A percentile compares a stretch with the other conserved stretches of the same genome.
Conservation (phyloP, 2,329 filamentous ascomycete genomes). For the Penicillium corylophilum region DNA sequence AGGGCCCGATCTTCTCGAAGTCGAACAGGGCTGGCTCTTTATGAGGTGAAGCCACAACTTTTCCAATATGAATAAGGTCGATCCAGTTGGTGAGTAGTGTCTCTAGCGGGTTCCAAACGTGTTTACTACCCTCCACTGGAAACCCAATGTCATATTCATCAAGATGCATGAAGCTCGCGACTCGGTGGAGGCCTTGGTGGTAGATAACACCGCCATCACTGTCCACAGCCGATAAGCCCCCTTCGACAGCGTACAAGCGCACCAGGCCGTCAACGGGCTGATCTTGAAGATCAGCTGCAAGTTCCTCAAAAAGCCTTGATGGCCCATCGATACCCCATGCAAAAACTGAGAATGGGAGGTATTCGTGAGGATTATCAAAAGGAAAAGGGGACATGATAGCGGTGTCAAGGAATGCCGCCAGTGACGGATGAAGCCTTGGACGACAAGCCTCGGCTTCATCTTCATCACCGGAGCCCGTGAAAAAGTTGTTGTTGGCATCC, state of each 20-base stretch:
- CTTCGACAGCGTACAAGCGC: slow-evolving; percentile 19
- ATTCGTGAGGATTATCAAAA: slow-evolving; percentile 9
- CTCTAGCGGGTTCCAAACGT: slow-evolving; percentile 27
- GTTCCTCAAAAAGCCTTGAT: slow-evolving; percentile 21
- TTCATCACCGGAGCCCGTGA: slow-evolving; percentile 17
- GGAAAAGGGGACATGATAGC: slow-evolving; percentile 9
- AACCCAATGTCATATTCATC: slow-evolving; percentile 7
- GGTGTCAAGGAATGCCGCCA: slow-evolving; percentile 24
- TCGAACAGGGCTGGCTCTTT: slow-evolving; percentile 20
- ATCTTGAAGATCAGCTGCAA: slow-evolving; percentile 17
- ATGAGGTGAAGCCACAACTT: slow-evolving; percentile 17
- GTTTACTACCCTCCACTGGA: slow-evolving; percentile 15
- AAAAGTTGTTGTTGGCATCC: slow-evolving; percentile 19
- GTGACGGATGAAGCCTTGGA: slow-evolving; percentile 25
- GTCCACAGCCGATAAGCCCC: slow-evolving; percentile 15
- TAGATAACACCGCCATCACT: slow-evolving; percentile 31
- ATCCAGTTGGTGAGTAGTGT: slow-evolving; percentile 26
- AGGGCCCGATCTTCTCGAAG: slow-evolving; percentile 24
- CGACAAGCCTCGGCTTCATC: slow-evolving; percentile 22
- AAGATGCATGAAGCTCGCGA: slow-evolving; percentile 13
- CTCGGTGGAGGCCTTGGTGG: slow-evolving; percentile 17
- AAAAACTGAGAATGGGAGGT: slow-evolving; percentile 24
- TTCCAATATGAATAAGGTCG: slow-evolving; percentile 20
- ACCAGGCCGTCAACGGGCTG: slow-evolving; percentile 24
- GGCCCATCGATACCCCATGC: slow-evolving; percentile 18